phyloP scores from a whole-genome alignment of 2,329 filamentous ascomycete species.

The Xylariaceae sp. region DNA sequence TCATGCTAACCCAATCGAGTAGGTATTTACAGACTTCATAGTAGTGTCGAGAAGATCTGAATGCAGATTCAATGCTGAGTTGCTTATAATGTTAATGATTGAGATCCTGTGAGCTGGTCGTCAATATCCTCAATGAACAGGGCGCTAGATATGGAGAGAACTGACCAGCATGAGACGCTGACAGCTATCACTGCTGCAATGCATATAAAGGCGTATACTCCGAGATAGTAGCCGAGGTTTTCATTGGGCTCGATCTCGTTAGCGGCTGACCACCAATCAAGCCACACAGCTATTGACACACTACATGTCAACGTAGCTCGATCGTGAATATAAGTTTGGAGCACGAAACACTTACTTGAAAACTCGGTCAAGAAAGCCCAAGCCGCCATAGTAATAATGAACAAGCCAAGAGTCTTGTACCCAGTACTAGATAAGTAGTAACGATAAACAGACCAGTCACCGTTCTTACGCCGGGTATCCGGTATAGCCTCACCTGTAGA shows the following conservation, averaged over 20 bases:
- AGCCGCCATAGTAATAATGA: neutral
- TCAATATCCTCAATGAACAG: no score
- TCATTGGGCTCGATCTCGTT: slow-evolving; percentile 10
- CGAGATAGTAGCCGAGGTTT: slow-evolving; percentile 12
- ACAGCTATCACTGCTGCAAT: neutral
- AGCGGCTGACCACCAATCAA: slow-evolving; percentile 15
- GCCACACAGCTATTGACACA: slow-evolving; percentile 8
- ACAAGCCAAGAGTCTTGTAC: neutral
- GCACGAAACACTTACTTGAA: neutral
- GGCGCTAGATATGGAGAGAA: no score
- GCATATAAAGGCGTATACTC: slow-evolving; percentile 3
- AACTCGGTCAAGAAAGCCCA: neutral
- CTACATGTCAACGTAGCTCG: neutral
- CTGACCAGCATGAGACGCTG: neutral
- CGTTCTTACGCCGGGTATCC: neutral
- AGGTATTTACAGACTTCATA: neutral
- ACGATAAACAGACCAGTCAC: neutral
- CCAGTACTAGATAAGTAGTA: neutral
- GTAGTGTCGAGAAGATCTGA: neutral
- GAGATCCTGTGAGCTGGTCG: no score
- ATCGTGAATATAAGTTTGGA: neutral
- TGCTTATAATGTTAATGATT: neutral
- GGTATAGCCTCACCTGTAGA: no score
- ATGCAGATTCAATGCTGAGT: neutral
- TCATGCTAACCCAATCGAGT: neutral